A percentile compares a stretch with the other conserved stretches of the same genome.
Evolutionary conservation across 106 monocot genomes (phyloP).

Genomic region (Allium sativum): DNA sequence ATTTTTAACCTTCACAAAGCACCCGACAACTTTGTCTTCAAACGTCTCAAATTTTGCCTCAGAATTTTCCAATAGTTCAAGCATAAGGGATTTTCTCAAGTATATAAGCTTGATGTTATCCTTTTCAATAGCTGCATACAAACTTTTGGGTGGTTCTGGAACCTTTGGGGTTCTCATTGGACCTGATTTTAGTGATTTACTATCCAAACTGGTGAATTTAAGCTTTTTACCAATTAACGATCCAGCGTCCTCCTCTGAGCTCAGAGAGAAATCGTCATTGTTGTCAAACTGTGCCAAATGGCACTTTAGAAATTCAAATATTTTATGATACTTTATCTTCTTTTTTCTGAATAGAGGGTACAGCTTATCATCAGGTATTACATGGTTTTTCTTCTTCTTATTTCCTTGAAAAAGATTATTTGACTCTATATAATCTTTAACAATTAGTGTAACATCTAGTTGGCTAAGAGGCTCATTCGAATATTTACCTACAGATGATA

Average conservation of each 20-base stretch:
- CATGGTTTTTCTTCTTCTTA: conserved; percentile 46
- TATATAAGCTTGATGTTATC: conserved; percentile 67
- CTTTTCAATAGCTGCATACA: conserved; percentile 42
- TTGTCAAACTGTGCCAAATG: conserved; percentile 43
- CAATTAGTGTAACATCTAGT: conserved; percentile 41
- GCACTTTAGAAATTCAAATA: conserved; percentile 23
- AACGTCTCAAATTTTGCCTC: conserved; percentile 37
- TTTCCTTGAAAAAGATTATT: conserved; percentile 53
- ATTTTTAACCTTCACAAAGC: conserved; percentile 79
- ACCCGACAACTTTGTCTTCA: conserved; percentile 67
- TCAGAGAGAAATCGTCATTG: conserved; percentile 12
- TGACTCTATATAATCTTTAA: conserved; percentile 45
- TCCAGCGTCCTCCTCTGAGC: conserved; percentile 34
- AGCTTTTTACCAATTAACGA: conserved; percentile 15
- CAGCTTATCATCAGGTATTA: conserved; percentile 56
- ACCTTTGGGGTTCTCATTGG: conserved; percentile 8
- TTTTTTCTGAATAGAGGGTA: conserved; percentile 44
- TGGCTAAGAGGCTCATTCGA: conserved; percentile 30
- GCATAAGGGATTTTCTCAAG: conserved; percentile 51
- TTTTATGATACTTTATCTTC: conserved; percentile 32
- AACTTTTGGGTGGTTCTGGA: conserved; percentile 18
- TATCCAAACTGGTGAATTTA: conserved; percentile 12
- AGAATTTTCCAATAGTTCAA: conserved; percentile 40
- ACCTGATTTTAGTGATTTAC: conserved; percentile 5
- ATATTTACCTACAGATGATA: conserved; percentile 52